Conservation (phyloP, 108 stramenopile genomes). For the Aurantiochytrium sp. region DNA sequence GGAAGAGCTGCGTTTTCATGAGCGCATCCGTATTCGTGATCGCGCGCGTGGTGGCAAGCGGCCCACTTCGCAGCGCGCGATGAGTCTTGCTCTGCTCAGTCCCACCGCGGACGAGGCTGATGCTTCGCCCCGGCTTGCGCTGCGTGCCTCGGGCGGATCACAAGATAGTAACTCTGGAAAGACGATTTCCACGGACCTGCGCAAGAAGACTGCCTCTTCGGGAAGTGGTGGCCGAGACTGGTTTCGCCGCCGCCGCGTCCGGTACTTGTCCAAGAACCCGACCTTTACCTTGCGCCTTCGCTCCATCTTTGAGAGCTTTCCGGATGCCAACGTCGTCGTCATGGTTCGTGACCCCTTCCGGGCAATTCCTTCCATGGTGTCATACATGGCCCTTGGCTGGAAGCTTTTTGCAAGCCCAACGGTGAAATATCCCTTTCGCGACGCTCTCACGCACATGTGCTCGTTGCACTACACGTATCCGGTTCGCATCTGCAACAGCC, state of each 20-base stretch:
- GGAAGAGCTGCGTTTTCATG: not conserved
- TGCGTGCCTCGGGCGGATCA: too few relatives aligned
- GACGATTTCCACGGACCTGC: too few relatives aligned
- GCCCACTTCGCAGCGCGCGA: not conserved
- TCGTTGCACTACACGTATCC: conserved; percentile 8
- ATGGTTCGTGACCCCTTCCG: conserved; percentile 21
- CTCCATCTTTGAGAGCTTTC: conserved; percentile 19
- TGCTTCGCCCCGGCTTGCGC: not conserved
- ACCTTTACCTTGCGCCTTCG: conserved; percentile 22
- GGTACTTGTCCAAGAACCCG: conserved; percentile 25
- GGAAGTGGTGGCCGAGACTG: not conserved
- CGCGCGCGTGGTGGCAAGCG: not conserved
- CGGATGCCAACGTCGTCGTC: conserved; percentile 8
- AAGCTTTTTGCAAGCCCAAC: not conserved
- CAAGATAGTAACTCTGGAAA: not conserved
- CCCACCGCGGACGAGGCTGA: not conserved
- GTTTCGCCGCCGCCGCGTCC: not conserved
- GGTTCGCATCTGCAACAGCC: not conserved
- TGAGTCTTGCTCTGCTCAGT: not conserved
- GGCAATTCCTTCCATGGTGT: conserved; percentile 28
- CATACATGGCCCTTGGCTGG: not conserved
- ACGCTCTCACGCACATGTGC: not conserved
- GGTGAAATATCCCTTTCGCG: not conserved
- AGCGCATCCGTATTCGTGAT: not conserved
- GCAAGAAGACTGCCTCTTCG: too few relatives aligned